Evolutionary conservation across 2,329 filamentous ascomycete species (phyloP), one percentile per base, ranked within the genome.

Genomic region (Metarhizium brunneum): DNA sequence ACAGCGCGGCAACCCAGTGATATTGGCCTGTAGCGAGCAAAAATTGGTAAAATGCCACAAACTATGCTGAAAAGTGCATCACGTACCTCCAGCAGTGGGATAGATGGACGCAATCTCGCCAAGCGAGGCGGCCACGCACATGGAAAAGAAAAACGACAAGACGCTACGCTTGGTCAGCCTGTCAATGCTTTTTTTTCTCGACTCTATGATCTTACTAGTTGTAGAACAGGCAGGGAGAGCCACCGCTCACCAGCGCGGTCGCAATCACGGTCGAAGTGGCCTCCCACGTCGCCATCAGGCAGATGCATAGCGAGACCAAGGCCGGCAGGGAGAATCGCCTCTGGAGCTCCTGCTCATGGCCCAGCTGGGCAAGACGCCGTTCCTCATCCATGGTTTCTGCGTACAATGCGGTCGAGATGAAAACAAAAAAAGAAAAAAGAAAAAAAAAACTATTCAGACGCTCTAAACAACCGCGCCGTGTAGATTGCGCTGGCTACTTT

Each of bases 201-300:
- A 35, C 6, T 8, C 25, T 7, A 11, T 11, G 6, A 6, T n/a
- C 40, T 58, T 66, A 73, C 71, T 72, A 69, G 55, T 75, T 75
- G 57, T 73, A 76, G 49, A 77, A 75, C 0, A 76, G 61, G 57
- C 73, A 76, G 2, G 73, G 73, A 1, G 76, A 72, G 36, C 76
- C 75, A 0, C 76, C 76, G 47, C 69, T 74, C 2, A 68, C 67
- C 35, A 78, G 59, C 1, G 75, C 76, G 3, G 68, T 68, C 2
- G 73, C 69, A 11, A 79, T 68, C 4, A 79, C 76, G 1, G 71
- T 72, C 0, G 73, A 72, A 3, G 78, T 62, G 1, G 76, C 76
- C 55, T 79, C 76, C 76, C 76, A 79, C 10, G 76, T 78, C 42
- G 71, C 76, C 75, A 78, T 78, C 48, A 79, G 64, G 49, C 74